Evolutionary conservation across 352 stramenopile species (phyloP), one percentile per base, ranked within the genome.

Genomic region (Phytophthora rubi): DNA sequence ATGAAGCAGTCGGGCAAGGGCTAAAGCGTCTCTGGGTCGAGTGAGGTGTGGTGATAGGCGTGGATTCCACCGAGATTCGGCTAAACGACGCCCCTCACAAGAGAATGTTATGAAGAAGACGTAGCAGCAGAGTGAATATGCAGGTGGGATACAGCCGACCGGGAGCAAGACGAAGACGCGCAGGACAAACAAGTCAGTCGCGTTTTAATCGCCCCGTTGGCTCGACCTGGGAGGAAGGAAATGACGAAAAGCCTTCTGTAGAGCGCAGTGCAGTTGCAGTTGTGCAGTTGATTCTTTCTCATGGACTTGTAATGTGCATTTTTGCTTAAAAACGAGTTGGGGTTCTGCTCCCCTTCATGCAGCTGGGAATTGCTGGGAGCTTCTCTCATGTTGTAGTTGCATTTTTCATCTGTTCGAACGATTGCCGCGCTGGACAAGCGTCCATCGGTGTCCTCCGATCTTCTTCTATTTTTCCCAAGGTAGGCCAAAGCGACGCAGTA

Each of bases 1-100:
- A 98, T 98, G 76, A 96, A 97, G 64, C 95, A 99, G 81, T 96
- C 88, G 44, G 88, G 88, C 79, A 95, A 95, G 84, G 85, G 85
- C 64, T 95, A 93, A 86, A 51, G 30, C 35, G 47, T 39, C 49
- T 71, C 45, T 57, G 42, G 10, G 59, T 62, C 15, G 53, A 48
- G 45, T 53, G 32, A 49, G 44, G 59, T 54, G 30, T 47, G 26
- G 48, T 15, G 23, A 42, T 54, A 28, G 39, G n/a, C 58, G 59
- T 18, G 44, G n/a, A 66, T 49, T 52, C 3, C 33, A 18, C 7
- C 26, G 51, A 61, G 49, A 53, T 68, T 37, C 39, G 61, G 58
- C 30, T 45, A 18, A 32, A 26, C 44, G 56, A 64, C 30, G 16
- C 54, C n/a, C 18, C 44, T 53, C 39, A 32, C 49, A 49, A 49